Percentiles rank a stretch among this genome's conserved stretches.
These are phyloP conservation scores for Myriosclerotinia scirpicola DNA, from an alignment of 2,329 filamentous ascomycete species.

Conservation along the genomic window DNA sequence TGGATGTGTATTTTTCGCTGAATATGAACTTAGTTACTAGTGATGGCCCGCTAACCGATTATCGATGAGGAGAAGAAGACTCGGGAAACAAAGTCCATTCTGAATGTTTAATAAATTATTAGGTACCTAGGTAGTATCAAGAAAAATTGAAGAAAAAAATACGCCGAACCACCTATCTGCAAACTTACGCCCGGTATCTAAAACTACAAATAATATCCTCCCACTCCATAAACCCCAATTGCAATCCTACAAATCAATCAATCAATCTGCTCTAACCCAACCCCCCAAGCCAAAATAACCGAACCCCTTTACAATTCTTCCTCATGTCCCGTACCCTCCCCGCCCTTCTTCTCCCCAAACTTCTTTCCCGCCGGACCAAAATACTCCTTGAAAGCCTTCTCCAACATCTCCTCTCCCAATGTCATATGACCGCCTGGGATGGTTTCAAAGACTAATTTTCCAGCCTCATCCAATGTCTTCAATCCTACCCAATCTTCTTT, in stretches of 20 bases:
- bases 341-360: constrained; percentile 24
- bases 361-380: constrained; percentile 42
- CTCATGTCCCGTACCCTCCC: constrained; percentile 10
- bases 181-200: constrained; percentile 11
- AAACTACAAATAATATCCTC: constrained; percentile 2
- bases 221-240: neutral
- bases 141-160: neutral
- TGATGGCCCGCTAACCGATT: neutral
- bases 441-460: constrained; percentile 72
- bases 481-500: constrained; percentile 92
- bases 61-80: neutral
- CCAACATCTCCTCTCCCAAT: constrained; percentile 65
- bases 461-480: constrained; percentile 73
- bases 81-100: neutral
- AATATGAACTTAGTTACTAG: neutral
- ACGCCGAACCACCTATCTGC: neutral
- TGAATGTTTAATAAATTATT: neutral
- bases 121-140: neutral
- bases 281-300: too few relatives aligned
- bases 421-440: constrained; percentile 82
- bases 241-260: neutral
- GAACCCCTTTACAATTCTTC: constrained; percentile 20
- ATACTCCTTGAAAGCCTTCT: constrained; percentile 44
- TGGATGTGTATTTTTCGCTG: neutral
- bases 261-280: neutral